These are phyloP conservation scores for Podosphaera aphanis DNA, from an alignment of 2,329 filamentous ascomycete genomes.

Conservation along the genomic window DNA sequence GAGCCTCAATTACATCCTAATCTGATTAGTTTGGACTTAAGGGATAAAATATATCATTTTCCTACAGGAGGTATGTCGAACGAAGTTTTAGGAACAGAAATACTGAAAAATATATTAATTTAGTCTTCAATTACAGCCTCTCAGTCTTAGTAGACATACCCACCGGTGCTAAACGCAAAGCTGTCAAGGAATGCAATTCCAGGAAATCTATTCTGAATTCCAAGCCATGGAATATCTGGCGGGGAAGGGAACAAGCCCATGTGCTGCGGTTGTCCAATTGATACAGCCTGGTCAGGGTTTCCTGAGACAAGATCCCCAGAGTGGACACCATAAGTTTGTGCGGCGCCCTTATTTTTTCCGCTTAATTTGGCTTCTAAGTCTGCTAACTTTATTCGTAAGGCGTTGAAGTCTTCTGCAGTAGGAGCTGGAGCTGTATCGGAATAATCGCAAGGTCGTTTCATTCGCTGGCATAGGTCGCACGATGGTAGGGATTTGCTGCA, in stretches of 20 bases:
- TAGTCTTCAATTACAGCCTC: neutral
- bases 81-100: conserved; percentile 19
- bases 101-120: conserved; percentile 7
- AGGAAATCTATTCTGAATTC: conserved; percentile 19
- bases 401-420: conserved; percentile 19
- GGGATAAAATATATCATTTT: neutral
- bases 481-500: conserved; percentile 26
- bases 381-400: conserved; percentile 17
- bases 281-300: neutral
- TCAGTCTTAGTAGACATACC: conserved; percentile 6
- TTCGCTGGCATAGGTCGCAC: conserved; percentile 23
- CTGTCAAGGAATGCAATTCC: conserved; percentile 22
- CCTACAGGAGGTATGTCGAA: conserved; percentile 19
- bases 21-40: neutral
- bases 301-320: conserved; percentile 2
- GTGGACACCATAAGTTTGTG: conserved; percentile 9
- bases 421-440: conserved; percentile 17
- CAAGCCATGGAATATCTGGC: conserved; percentile 11
- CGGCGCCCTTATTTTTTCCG: conserved; percentile 6
- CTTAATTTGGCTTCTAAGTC: conserved; percentile 19
- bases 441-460: conserved; percentile 21
- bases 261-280: neutral
- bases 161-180: conserved; percentile 18
- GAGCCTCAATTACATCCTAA: conserved; percentile 19
- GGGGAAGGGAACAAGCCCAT: conserved; percentile 6